These are phyloP conservation scores for Oryza punctata DNA, from an alignment of 176 grass and related monocot species.

Conservation along the genomic window DNA sequence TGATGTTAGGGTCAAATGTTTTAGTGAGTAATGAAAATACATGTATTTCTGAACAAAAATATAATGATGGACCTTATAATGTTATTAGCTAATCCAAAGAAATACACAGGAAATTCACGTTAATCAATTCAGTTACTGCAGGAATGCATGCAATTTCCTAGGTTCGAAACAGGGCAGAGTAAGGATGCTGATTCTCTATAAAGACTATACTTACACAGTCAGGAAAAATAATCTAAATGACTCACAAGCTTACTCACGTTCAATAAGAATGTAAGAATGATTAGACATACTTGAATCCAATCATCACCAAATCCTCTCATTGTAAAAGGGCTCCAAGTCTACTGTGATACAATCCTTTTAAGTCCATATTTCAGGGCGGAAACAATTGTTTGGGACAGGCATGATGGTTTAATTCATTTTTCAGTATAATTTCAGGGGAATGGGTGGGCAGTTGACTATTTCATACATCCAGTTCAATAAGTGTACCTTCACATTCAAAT, in stretches of 20 bases:
- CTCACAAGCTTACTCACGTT: not conserved
- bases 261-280: not conserved
- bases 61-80: not conserved
- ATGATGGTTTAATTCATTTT: not conserved
- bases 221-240: not conserved
- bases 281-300: not conserved
- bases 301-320: not conserved
- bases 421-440: not conserved
- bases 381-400: not conserved
- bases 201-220: not conserved
- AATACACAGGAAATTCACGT: not conserved
- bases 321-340: not conserved
- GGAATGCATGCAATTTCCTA: not conserved
- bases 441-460: not conserved
- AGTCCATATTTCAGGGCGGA: not conserved
- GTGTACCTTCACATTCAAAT: not conserved
- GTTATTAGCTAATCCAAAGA: not conserved
- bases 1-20: conserved; percentile 14
- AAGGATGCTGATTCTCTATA: not conserved
- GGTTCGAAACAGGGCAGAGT: not conserved
- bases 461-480: not conserved
- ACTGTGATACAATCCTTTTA: not conserved
- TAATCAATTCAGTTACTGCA: too few relatives aligned
- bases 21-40: not conserved
- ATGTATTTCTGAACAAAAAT: not conserved